Conservation (phyloP, 148 eudicot species). For the Rhododendron griersonianum region DNA sequence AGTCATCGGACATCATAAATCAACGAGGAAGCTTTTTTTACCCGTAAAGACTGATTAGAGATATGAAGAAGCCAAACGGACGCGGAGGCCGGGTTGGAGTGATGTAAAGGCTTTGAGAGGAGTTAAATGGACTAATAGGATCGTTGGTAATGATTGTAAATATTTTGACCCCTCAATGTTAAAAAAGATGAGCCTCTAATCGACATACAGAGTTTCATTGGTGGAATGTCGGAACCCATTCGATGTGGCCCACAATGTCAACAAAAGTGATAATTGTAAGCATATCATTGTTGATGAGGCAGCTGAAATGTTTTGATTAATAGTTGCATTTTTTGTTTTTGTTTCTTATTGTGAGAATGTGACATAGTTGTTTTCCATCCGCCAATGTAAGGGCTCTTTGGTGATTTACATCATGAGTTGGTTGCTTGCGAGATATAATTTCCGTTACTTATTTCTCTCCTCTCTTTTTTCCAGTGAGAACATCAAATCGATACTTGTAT, state of each 20-base stretch:
- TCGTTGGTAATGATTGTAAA: neutral
- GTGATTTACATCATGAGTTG: neutral
- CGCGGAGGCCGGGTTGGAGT: neutral
- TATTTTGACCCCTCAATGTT: neutral
- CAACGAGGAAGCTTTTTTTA: neutral
- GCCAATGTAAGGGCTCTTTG: neutral
- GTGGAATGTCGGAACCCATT: neutral
- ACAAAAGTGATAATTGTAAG: neutral
- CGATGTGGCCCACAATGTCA: neutral
- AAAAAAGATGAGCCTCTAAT: neutral
- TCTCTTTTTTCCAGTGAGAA: constrained; percentile 1
- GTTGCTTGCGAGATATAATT: neutral
- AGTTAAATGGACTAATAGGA: neutral
- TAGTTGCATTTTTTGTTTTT: neutral
- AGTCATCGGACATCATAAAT: neutral
- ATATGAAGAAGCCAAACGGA: neutral
- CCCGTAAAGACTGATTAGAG: neutral
- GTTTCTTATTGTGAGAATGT: neutral
- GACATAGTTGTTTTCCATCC: neutral
- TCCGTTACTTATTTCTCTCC: neutral
- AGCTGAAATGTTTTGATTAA: neutral
- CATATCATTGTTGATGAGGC: neutral
- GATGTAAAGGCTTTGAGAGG: neutral
- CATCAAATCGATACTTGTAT: constrained; percentile 8
- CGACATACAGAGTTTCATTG: neutral